These are phyloP conservation scores for Auricularia cornea DNA, from an alignment of 768 basidiomycete species.

Conservation along the genomic window DNA sequence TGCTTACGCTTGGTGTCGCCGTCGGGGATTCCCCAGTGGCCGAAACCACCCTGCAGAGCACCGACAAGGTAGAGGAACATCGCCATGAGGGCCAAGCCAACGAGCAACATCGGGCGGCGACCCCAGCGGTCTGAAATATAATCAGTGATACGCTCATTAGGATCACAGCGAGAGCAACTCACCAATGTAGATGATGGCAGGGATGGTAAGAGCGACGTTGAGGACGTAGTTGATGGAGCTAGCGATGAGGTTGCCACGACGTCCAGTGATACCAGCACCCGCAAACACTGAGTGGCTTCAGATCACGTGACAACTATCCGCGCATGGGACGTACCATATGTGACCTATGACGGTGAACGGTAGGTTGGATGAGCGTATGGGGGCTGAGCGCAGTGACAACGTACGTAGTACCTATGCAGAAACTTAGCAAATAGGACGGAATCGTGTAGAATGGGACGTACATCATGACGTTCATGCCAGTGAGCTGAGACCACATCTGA, in stretches of 20 bases:
- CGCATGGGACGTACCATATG: background rate
- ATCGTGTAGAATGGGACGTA: slow-evolving; percentile 13
- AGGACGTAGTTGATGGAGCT: slow-evolving; percentile 52
- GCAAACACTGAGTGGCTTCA: slow-evolving; percentile 64
- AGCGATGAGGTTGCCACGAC: slow-evolving; percentile 67
- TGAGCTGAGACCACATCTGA: slow-evolving; percentile 75
- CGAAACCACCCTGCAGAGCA: slow-evolving; percentile 60
- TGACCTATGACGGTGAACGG: slow-evolving; percentile 1
- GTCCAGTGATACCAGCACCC: slow-evolving; percentile 67
- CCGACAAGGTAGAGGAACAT: slow-evolving; percentile 74
- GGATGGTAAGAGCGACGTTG: slow-evolving; percentile 36
- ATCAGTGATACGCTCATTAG: background rate
- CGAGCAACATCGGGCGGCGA: slow-evolving; percentile 64
- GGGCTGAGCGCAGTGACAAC: too few species aligned
- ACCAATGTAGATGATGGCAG: slow-evolving; percentile 36
- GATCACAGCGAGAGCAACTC: too few species aligned
- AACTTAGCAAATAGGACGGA: background rate
- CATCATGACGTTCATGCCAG: slow-evolving; percentile 82
- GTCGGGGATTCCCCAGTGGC: slow-evolving; percentile 48
- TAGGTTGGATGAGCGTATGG: too few species aligned
- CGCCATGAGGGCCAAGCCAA: slow-evolving; percentile 59
- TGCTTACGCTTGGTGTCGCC: slow-evolving; percentile 24
- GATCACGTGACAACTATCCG: slow-evolving; percentile 36
- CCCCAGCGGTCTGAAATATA: slow-evolving; percentile 53
- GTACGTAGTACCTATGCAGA: too few species aligned